Conservation (phyloP, 257 asterid genomes). For the Parsonsia alboflavescens region DNA sequence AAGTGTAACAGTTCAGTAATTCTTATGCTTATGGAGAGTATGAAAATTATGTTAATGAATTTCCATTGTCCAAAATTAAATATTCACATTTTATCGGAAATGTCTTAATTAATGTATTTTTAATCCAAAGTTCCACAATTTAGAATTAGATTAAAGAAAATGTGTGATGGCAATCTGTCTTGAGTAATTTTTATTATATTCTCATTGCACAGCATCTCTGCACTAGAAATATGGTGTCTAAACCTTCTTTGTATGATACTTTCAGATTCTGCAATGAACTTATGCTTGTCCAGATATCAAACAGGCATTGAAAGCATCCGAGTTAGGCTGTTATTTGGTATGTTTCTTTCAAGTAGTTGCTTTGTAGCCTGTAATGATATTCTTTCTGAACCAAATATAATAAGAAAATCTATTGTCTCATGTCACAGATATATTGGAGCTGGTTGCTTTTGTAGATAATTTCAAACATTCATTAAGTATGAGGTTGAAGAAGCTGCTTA, state of each 20-base stretch:
- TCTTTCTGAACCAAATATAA: not conserved
- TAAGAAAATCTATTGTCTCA: not conserved
- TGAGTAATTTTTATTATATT: not conserved
- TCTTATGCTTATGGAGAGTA: not conserved
- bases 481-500: constrained; percentile 8
- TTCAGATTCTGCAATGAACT: constrained; percentile 38
- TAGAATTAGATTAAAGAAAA: too few relatives aligned
- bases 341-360: not conserved
- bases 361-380: not conserved
- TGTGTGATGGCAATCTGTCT: not conserved
- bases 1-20: not conserved
- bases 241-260: not conserved
- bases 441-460: constrained; percentile 19
- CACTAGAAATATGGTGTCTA: not conserved
- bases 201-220: not conserved
- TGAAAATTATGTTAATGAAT: not conserved
- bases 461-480: constrained; percentile 11
- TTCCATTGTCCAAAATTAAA: too few relatives aligned
- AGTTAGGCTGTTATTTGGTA: constrained; percentile 57
- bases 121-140: too few relatives aligned
- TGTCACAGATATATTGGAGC: constrained; percentile 24
- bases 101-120: too few relatives aligned
- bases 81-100: too few relatives aligned
- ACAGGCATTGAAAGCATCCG: constrained; percentile 44
- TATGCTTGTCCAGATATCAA: constrained; percentile 34